phyloP scores from a whole-genome alignment of 73 alveolate species.

The Effrenium voratum region DNA sequence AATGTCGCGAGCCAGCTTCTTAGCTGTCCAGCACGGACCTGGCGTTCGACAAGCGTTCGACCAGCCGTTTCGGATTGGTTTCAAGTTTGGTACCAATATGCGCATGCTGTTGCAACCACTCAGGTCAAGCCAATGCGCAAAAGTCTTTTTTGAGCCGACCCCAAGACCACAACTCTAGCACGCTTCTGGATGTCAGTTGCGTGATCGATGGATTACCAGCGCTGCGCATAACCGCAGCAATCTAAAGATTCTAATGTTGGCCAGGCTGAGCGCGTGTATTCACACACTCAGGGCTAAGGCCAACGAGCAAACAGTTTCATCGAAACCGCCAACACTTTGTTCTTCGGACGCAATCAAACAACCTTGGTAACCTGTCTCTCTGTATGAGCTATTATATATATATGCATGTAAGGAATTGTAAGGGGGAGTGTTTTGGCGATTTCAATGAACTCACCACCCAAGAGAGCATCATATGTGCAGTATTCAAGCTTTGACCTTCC shows the following conservation, averaged over 20 bases:
- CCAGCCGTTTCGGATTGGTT: background rate
- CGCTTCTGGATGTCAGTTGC: background rate
- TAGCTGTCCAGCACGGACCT: slow-evolving; percentile 16
- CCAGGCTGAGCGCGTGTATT: too few relatives aligned
- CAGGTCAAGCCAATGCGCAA: background rate
- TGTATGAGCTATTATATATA: too few relatives aligned
- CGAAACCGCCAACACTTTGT: too few relatives aligned
- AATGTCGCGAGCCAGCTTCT: background rate
- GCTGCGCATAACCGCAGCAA: too few relatives aligned
- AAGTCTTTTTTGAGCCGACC: background rate
- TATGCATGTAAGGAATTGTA: background rate
- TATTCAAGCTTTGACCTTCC: too few relatives aligned
- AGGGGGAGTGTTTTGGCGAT: background rate
- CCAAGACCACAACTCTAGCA: background rate
- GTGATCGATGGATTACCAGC: background rate
- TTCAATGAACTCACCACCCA: too few relatives aligned
- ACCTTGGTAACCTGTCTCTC: too few relatives aligned
- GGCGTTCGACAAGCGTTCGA: background rate
- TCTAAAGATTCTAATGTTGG: too few relatives aligned
- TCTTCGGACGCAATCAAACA: too few relatives aligned
- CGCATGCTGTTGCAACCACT: background rate
- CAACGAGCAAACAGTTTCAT: too few relatives aligned
- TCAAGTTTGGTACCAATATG: background rate
- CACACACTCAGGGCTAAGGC: too few relatives aligned
- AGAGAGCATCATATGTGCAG: too few relatives aligned